Conservation (phyloP, 495 filamentous ascomycete genomes). For the Chaetomium fimeti region DNA sequence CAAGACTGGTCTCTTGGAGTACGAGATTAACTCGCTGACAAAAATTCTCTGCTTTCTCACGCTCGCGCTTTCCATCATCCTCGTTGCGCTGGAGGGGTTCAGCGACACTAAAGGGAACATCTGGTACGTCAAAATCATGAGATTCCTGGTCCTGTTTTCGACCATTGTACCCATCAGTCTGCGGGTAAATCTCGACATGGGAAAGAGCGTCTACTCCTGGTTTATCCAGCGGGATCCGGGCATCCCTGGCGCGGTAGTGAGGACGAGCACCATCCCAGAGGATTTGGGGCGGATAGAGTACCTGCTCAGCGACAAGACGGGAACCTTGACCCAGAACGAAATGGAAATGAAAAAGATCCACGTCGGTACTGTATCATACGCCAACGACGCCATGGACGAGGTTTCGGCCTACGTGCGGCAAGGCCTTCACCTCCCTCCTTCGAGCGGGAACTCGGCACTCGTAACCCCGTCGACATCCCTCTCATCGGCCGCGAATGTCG, state of each 20-base stretch:
- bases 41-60: conserved; percentile 94
- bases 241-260: conserved; percentile 87
- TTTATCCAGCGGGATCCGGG: conserved; percentile 91
- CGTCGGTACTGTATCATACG: conserved; percentile 96
- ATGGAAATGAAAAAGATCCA: conserved; percentile 99
- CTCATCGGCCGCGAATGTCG: conserved; percentile 55
- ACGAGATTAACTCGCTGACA: conserved; percentile 96
- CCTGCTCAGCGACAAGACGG: conserved; percentile 94
- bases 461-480: conserved; percentile 73
- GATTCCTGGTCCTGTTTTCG: conserved; percentile 96
- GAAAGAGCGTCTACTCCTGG: conserved; percentile 90
- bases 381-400: conserved; percentile 98
- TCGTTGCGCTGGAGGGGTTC: conserved; percentile 87
- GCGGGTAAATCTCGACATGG: conserved; percentile 94
- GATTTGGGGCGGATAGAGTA: conserved; percentile 96
- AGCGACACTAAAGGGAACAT: conserved; percentile 58
- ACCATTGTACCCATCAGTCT: conserved; percentile 98
- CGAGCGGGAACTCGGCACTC: conserved; percentile 47
- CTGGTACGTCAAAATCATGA: conserved; percentile 95
- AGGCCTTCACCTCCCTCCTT: conserved; percentile 60
- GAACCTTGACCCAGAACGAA: conserved; percentile 95
- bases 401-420: conserved; percentile 82
- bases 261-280: conserved; percentile 96
- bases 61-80: conserved; percentile 75
- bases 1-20: conserved; percentile 89